Conservation (phyloP, 108 stramenopile species). For the Mayamaea pseudoterrestris region DNA sequence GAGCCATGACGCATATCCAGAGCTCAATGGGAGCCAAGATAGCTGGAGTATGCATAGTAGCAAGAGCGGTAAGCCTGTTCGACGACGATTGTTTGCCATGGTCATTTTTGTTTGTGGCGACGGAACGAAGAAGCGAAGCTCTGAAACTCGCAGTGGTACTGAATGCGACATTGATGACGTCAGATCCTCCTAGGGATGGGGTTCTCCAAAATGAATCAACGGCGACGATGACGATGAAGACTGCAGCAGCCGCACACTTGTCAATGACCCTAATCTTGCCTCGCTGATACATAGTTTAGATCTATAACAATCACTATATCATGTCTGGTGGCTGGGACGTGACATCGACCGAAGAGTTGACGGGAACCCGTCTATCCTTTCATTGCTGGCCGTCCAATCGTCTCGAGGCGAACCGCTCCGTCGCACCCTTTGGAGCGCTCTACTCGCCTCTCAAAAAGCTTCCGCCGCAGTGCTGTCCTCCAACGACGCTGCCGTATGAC, state of each 20-base stretch:
- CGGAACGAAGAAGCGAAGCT: too few relatives aligned
- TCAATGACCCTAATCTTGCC: too few relatives aligned
- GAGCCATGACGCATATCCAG: constrained; percentile 27
- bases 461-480: constrained; percentile 63
- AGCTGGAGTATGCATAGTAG: background rate
- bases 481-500: constrained; percentile 87
- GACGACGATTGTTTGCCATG: background rate
- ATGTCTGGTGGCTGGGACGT: constrained; percentile 76
- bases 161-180: too few relatives aligned
- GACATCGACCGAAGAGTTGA: constrained; percentile 59
- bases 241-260: too few relatives aligned
- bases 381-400: constrained; percentile 93
- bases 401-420: constrained; percentile 93
- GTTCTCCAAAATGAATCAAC: too few relatives aligned
- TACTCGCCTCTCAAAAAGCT: constrained; percentile 95
- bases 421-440: constrained; percentile 94
- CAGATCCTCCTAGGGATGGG: too few relatives aligned
- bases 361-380: constrained; percentile 90
- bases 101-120: background rate
- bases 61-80: background rate
- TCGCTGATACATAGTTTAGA: too few relatives aligned
- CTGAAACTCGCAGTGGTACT: too few relatives aligned
- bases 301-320: too few relatives aligned
- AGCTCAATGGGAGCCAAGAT: background rate
- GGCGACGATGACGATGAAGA: too few relatives aligned